These are phyloP conservation scores for Fusarium newnesense DNA, from an alignment of 2,329 filamentous ascomycete species.

Conservation along the genomic window DNA sequence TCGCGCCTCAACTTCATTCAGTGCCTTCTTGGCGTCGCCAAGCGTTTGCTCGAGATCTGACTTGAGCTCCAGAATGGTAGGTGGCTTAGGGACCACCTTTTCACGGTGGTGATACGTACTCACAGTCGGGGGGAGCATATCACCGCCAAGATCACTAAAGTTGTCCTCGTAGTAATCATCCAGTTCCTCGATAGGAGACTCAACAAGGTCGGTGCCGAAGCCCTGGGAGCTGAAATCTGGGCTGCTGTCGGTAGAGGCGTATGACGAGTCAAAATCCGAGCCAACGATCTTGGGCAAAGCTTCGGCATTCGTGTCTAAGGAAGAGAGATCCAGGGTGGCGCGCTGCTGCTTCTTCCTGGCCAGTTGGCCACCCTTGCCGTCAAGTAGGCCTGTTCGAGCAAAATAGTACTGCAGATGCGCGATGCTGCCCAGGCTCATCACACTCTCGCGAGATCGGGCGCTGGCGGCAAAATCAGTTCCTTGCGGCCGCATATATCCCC, in stretches of 20 bases:
- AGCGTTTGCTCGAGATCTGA: slow-evolving; percentile 73
- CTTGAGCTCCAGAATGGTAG: slow-evolving; percentile 83
- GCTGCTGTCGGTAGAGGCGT: slow-evolving; percentile 68
- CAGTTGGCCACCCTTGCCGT: slow-evolving; percentile 90
- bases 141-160: slow-evolving; percentile 73
- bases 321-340: slow-evolving; percentile 67
- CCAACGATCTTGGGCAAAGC: slow-evolving; percentile 52
- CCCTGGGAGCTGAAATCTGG: slow-evolving; percentile 61
- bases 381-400: slow-evolving; percentile 89
- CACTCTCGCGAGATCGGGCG: slow-evolving; percentile 89
- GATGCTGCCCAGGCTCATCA: slow-evolving; percentile 95
- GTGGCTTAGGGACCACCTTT: slow-evolving; percentile 83
- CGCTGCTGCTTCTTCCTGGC: slow-evolving; percentile 75
- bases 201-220: slow-evolving; percentile 54
- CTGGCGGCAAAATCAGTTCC: slow-evolving; percentile 91
- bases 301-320: slow-evolving; percentile 52
- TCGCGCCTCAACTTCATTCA: slow-evolving; percentile 66
- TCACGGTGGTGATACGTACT: slow-evolving; percentile 93
- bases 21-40: slow-evolving; percentile 72
- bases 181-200: slow-evolving; percentile 60
- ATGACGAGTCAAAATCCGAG: slow-evolving; percentile 68
- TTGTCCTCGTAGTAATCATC: slow-evolving; percentile 65
- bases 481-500: slow-evolving; percentile 89
- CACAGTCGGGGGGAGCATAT: slow-evolving; percentile 94
- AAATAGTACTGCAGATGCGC: slow-evolving; percentile 99